Base-by-base conservation (phyloP, 306 rosid species). In the Echinosophora koreensis region DNA sequence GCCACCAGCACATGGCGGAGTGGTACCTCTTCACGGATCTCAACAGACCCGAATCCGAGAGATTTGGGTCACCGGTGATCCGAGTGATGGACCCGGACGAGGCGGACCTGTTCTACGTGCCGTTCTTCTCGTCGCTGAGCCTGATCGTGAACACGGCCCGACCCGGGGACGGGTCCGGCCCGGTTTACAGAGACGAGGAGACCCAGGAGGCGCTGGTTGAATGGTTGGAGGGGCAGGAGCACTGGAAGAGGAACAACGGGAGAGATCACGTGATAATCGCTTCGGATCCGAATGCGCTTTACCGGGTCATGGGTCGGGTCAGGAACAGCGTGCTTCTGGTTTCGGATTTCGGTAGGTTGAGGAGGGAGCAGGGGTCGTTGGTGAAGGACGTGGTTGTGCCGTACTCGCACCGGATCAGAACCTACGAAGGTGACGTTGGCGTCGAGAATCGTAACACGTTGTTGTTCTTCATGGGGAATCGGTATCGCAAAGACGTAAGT, bases 1-100 rank as follows among this genome's bases (percentile, higher is more conserved):
- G 99, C 7, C 99, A 96, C 75, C 97, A 92, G 83, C 96, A 92
- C 83, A 96, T 92, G 99, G 87, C 93, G 6, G 99, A 95, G 80
- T 96, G 99, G 98, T 90, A 90, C 77, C 78, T 96, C 8, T 96
- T 80, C 83, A 10, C 69, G 41, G 96, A 96, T 80, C 88, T 95
- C 3, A 32, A 65, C 18, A 84, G 89, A 58, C 82, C 91, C 66
- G 89, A 87, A 0, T 74, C 84, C 1, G 87, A 81, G 4, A 93
- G 97, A 0, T 8, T 66, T 1, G 91, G 86, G 13, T 92, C 96
- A 5, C 85, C 96, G 0, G 84, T 87, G 0, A 81, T 56, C 49
- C 83, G 89, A 46, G 95, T 89, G 0, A 10, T 61, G 81, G 97
- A 92, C 84, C 99, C 98, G 3, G 96, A 96, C 0, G 97, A 91